Base-by-base conservation (phyloP, 176 grass and related monocot genomes). In the Puya raimondii region DNA sequence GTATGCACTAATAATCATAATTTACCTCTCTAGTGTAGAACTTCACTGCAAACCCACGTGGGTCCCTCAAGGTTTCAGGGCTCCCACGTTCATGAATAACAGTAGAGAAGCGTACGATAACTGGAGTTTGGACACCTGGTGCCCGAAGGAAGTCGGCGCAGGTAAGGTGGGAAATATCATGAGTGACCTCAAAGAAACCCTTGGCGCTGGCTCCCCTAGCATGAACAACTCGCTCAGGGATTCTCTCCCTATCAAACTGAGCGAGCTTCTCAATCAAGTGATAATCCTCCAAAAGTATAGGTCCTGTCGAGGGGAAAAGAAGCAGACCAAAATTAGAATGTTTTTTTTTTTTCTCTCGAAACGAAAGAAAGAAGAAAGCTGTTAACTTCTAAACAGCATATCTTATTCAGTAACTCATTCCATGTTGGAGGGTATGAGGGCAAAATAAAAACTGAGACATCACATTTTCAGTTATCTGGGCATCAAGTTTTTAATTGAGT, bases 11-110 rank as follows among this genome's bases (percentile, higher is more conserved):
- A 11, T 23, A 47, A 68, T 20, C 49, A 67, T 2, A 68, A 25
- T 9, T 57, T 87, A 96, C 91, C 91, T 96, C 91, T 88, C 91
- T 91, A 7, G 82, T 91, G 76, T 96, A 96, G 72, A 96, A 96
- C 67, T 96, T 96, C 16, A 91, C 87, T 5, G 87, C 91, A 72
- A 91, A 96, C 75, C 87, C 91, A 79, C 85, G 87, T 12, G 91
- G 87, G 48, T 96, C 87, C 69, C 91, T 84, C 71, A 96, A 61
- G 22, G 91, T 96, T 78, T 96, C 91, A 48, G 91, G 91, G 70
- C 91, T 96, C 50, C 87, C 91, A 74, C 87, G 87, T 76, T 96
- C 84, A 79, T 96, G 91, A 64, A 90, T 85, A 52, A 96, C 91
- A 10, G 87, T 90, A 14, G 91, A 96, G 82, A 96, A 96, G 3